Conservation (phyloP, 345 rosid species). For the Lumnitzera littorea region DNA sequence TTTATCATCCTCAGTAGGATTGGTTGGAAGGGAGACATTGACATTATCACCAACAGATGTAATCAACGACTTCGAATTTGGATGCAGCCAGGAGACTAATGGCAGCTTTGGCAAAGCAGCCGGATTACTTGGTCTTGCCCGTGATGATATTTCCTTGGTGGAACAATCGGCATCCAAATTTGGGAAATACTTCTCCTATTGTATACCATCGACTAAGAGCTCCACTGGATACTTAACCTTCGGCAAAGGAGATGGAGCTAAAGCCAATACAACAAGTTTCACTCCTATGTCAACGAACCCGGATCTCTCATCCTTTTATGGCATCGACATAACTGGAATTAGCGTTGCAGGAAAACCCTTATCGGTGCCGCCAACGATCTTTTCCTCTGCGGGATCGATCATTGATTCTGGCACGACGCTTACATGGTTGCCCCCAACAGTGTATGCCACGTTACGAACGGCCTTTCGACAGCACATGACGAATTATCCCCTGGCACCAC, state of each 20-base stretch:
- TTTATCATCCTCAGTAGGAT: slow-evolving; percentile 4
- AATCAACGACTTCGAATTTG: slow-evolving; percentile 16
- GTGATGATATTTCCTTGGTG: slow-evolving; percentile 10
- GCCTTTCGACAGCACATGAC: slow-evolving; percentile 14
- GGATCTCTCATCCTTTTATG: slow-evolving; percentile 9
- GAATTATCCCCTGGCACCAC: slow-evolving; percentile 8
- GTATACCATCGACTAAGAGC: slow-evolving; percentile 23
- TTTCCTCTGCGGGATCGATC: slow-evolving; percentile 1
- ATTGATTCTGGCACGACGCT: slow-evolving; percentile 29
- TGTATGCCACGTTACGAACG: slow-evolving; percentile 7
- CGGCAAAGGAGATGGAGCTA: background rate
- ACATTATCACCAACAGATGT: slow-evolving; percentile 2
- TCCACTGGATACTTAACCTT: slow-evolving; percentile 19
- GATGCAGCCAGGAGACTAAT: slow-evolving; percentile 19
- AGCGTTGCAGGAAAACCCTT: slow-evolving; percentile 15
- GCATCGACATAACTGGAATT: slow-evolving; percentile 13
- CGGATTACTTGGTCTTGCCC: slow-evolving; percentile 9
- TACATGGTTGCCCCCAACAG: slow-evolving; percentile 23
- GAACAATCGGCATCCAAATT: slow-evolving; percentile 17
- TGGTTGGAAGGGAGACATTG: slow-evolving; percentile 9
- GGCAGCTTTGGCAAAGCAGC: slow-evolving; percentile 8
- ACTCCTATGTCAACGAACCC: slow-evolving; percentile 11
- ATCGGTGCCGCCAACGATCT: slow-evolving; percentile 3
- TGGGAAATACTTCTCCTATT: slow-evolving; percentile 19
- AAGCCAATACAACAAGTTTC: slow-evolving; percentile 4